Conservation (phyloP, 2,329 filamentous ascomycete genomes). For the Rhytidhysteron rufulum region DNA sequence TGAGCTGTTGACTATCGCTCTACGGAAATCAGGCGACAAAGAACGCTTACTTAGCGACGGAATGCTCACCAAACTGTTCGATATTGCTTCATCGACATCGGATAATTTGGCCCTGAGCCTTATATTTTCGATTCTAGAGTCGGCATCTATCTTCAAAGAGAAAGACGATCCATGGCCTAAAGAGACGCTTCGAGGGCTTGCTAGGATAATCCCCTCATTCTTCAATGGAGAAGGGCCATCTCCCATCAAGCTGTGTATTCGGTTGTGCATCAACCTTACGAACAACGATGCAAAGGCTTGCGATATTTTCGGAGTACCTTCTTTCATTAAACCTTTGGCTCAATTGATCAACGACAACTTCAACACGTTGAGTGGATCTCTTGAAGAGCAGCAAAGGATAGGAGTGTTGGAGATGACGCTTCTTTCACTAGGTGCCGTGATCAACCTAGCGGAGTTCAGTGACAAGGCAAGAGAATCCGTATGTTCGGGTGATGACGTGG, state of each 20-base stretch:
- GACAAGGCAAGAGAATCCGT: constrained; percentile 47
- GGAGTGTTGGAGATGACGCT: constrained; percentile 65
- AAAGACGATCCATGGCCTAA: constrained; percentile 31
- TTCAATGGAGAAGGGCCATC: constrained; percentile 15
- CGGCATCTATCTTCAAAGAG: constrained; percentile 42
- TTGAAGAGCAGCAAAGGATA: constrained; percentile 52
- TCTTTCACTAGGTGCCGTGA: constrained; percentile 74
- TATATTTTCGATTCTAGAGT: constrained; percentile 53
- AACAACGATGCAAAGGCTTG: constrained; percentile 74
- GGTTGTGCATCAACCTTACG: constrained; percentile 78
- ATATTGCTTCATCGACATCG: constrained; percentile 33
- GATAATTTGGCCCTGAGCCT: constrained; percentile 32
- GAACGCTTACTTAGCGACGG: constrained; percentile 44
- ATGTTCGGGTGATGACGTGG: constrained; percentile 31
- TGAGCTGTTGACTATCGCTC: constrained; percentile 53
- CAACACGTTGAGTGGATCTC: constrained; percentile 17
- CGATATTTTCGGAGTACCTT: constrained; percentile 57
- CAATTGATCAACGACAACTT: constrained; percentile 25
- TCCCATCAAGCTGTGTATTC: constrained; percentile 50
- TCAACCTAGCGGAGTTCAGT: constrained; percentile 82
- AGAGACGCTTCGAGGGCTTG: constrained; percentile 51
- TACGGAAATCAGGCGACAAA: constrained; percentile 46
- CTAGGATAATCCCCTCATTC: constrained; percentile 39
- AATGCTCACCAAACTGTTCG: constrained; percentile 37
- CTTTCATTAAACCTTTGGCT: constrained; percentile 46